These are phyloP conservation scores for Amphibolis antarctica DNA, from an alignment of 106 monocot species.

Conservation along the genomic window DNA sequence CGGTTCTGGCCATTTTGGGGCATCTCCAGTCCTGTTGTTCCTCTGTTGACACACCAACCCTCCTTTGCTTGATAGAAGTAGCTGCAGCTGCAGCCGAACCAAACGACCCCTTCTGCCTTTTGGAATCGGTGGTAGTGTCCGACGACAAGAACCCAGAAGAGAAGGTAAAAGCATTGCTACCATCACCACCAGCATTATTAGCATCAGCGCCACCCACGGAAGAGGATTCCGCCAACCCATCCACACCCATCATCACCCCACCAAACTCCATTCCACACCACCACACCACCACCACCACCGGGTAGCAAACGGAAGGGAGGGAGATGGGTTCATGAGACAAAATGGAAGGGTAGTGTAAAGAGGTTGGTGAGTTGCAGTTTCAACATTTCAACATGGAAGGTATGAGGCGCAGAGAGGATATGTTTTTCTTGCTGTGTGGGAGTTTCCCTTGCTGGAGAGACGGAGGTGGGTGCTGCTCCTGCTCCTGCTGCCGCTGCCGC, in stretches of 20 bases:
- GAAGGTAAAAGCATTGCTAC: neutral
- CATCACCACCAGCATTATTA: too few species aligned
- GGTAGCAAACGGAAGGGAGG: too few species aligned
- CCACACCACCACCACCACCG: too few species aligned
- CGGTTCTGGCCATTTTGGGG: constrained; percentile 18
- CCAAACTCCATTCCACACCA: neutral
- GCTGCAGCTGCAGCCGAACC: constrained; percentile 18
- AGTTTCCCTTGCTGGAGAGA: too few species aligned
- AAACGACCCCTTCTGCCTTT: constrained; percentile 11
- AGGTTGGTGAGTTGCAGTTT: too few species aligned
- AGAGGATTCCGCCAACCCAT: constrained; percentile 25
- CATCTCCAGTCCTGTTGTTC: constrained; percentile 24
- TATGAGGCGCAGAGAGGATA: too few species aligned
- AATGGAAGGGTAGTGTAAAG: too few species aligned
- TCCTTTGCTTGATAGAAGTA: constrained; percentile 29
- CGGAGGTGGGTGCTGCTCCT: too few species aligned
- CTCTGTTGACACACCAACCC: constrained; percentile 16
- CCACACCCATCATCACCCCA: constrained; percentile 31
- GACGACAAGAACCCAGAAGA: constrained; percentile 13
- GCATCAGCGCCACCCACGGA: neutral
- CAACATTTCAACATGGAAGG: too few species aligned
- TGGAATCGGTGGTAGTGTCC: neutral
- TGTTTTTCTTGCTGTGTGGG: too few species aligned
- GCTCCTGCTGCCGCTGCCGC: too few species aligned
- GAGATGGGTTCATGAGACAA: too few species aligned